Percentiles rank a stretch among this genome's conserved stretches.
These are phyloP conservation scores for Kuraishia ogatae DNA, from an alignment of 805 yeast genomes.

Conservation along the genomic window DNA sequence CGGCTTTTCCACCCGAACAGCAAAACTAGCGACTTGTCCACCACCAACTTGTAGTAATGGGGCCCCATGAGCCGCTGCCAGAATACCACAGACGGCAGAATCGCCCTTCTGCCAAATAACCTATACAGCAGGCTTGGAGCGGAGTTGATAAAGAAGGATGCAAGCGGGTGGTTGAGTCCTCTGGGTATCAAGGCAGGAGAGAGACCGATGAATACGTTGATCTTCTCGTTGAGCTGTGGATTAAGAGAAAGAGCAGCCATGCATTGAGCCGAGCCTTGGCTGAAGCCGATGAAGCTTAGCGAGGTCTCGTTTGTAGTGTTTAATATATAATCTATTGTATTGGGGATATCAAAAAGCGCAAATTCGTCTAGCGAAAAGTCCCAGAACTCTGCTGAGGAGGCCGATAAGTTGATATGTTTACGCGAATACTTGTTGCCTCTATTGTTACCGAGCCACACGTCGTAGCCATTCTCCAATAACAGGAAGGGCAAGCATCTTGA, in stretches of 20 bases:
- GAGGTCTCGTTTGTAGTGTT: constrained; percentile 31
- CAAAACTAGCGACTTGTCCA: constrained; percentile 34
- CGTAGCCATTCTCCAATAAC: constrained; percentile 76
- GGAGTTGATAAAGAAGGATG: constrained; percentile 51
- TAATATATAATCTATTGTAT: constrained; percentile 69
- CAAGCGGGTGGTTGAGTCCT: constrained; percentile 64
- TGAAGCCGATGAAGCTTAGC: constrained; percentile 78
- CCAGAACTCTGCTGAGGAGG: constrained; percentile 57
- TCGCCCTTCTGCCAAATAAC: constrained; percentile 65
- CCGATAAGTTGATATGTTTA: constrained; percentile 49
- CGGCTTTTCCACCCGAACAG: constrained; percentile 40
- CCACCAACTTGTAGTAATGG: constrained; percentile 34
- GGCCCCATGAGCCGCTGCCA: constrained; percentile 47
- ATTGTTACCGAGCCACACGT: constrained; percentile 92
- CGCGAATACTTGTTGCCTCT: constrained; percentile 89
- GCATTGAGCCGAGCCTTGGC: constrained; percentile 94
- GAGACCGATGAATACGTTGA: constrained; percentile 40
- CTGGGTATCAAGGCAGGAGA: constrained; percentile 96
- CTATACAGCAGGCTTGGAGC: constrained; percentile 66
- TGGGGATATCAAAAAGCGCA: constrained; percentile 86
- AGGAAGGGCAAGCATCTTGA: constrained; percentile 60
- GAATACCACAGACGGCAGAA: constrained; percentile 65
- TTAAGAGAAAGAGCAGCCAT: constrained; percentile 75
- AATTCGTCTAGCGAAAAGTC: constrained; percentile 89
- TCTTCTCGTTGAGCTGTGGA: constrained; percentile 53